phyloP scores from a whole-genome alignment of 805 yeast species.

The Saccharomycopsis synnaedendra region DNA sequence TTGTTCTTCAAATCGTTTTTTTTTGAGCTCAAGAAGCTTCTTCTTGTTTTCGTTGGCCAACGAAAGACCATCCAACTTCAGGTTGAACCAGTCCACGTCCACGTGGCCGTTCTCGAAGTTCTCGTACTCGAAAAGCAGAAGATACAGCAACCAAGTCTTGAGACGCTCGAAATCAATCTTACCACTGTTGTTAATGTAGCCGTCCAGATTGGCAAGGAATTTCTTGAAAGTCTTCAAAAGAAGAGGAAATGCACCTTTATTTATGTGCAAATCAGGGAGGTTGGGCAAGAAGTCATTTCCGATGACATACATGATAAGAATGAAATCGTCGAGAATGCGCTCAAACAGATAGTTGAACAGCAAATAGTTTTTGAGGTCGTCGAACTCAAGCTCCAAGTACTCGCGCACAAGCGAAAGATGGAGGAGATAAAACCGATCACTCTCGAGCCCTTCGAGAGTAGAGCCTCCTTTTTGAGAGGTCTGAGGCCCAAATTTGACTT shows the following conservation, averaged over 20 bases:
- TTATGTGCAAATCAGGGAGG: constrained; percentile 84
- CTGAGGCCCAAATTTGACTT: constrained; percentile 72
- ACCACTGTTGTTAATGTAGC: constrained; percentile 79
- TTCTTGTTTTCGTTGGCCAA: constrained; percentile 61
- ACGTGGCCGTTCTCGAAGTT: constrained; percentile 76
- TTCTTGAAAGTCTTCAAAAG: constrained; percentile 80
- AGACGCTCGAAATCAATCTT: constrained; percentile 65
- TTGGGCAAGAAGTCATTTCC: constrained; percentile 98
- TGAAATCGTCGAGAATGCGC: constrained; percentile 82
- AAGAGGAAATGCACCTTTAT: constrained; percentile 95
- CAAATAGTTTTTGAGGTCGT: constrained; percentile 51
- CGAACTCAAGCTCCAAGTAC: constrained; percentile 78
- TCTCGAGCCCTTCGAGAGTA: constrained; percentile 42
- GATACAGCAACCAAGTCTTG: constrained; percentile 60
- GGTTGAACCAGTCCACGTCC: constrained; percentile 87
- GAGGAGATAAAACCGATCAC: constrained; percentile 71
- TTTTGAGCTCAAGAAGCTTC: constrained; percentile 59
- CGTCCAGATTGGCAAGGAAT: constrained; percentile 61
- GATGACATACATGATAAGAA: constrained; percentile 82
- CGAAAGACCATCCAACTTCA: constrained; percentile 70
- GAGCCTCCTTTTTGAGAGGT: constrained; percentile 20
- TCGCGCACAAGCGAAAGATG: constrained; percentile 86
- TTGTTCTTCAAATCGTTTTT: constrained; percentile 47
- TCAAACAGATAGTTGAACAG: constrained; percentile 73
- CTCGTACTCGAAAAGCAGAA: constrained; percentile 73